A percentile compares a stretch with the other conserved stretches of the same genome.
Evolutionary conservation across 352 stramenopile species (phyloP).

Genomic region (Pythium myriotylum): DNA sequence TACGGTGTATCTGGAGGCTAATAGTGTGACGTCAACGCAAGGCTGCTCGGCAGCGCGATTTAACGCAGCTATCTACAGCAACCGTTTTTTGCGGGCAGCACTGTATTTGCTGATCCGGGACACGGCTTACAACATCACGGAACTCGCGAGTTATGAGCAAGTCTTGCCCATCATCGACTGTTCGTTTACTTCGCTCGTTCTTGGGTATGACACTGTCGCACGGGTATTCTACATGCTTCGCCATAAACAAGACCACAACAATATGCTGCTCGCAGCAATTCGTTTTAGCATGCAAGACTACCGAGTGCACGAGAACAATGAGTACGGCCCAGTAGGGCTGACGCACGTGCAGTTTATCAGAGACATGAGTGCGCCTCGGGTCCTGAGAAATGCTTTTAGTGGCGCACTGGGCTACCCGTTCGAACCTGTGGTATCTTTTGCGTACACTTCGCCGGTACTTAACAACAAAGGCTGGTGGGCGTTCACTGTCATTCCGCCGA

Average conservation of each 20-base stretch:
- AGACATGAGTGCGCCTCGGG: not conserved
- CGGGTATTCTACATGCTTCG: constrained; percentile 23
- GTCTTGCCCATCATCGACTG: constrained; percentile 44
- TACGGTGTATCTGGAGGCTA: constrained; percentile 20
- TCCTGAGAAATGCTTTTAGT: not conserved
- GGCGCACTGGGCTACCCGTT: constrained; percentile 16
- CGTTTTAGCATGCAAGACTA: constrained; percentile 17
- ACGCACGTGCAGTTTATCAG: not conserved
- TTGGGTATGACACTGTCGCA: not conserved
- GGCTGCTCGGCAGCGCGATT: constrained; percentile 11
- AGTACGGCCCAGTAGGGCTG: constrained; percentile 1
- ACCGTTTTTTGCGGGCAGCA: constrained; percentile 9
- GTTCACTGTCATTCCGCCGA: not conserved
- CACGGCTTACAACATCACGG: constrained; percentile 20
- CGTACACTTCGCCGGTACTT: not conserved
- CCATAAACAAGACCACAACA: constrained; percentile 4
- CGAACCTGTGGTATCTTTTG: not conserved
- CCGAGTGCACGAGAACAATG: constrained; percentile 5
- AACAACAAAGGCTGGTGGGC: constrained; percentile 9
- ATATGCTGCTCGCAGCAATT: constrained; percentile 11
- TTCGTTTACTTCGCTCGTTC: constrained; percentile 29
- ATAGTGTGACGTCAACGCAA: constrained; percentile 1
- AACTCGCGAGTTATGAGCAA: constrained; percentile 12
- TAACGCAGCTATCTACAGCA: constrained; percentile 17
- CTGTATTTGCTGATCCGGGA: constrained; percentile 7